These are phyloP conservation scores for Scytalidium sp. DNA, from an alignment of 2,329 filamentous ascomycete genomes.

Conservation along the genomic window DNA sequence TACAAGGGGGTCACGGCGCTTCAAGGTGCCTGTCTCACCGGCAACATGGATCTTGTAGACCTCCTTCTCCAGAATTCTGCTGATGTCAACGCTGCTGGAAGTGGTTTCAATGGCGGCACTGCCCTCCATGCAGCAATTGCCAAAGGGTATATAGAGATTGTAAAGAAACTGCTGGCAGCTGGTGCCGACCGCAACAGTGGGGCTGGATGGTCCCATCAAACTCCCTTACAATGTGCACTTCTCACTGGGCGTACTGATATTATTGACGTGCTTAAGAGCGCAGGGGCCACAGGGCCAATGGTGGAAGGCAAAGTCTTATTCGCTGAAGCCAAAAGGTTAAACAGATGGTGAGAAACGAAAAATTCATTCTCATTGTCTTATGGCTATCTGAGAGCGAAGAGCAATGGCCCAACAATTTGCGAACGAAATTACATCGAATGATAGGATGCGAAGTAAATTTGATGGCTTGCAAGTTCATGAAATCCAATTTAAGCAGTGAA, in stretches of 20 bases:
- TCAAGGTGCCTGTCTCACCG: not conserved
- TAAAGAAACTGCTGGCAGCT: slow-evolving; percentile 17
- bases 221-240: slow-evolving; percentile 2
- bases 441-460: too few relatives aligned
- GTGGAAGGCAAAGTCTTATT: too few relatives aligned
- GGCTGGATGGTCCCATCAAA: slow-evolving; percentile 17
- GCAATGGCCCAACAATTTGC: too few relatives aligned
- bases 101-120: slow-evolving; percentile 26
- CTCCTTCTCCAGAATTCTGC: slow-evolving; percentile 16
- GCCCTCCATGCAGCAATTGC: slow-evolving; percentile 24
- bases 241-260: slow-evolving; percentile 2
- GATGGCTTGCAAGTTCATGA: too few relatives aligned
- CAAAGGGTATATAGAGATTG: slow-evolving; percentile 31
- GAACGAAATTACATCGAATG: too few relatives aligned
- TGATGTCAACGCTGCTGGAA: slow-evolving; percentile 7
- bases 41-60: slow-evolving; percentile 32
- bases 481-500: too few relatives aligned
- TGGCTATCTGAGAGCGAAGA: too few relatives aligned
- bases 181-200: slow-evolving; percentile 2
- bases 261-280: not conserved
- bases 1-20: not conserved
- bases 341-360: too few relatives aligned
- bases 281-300: slow-evolving; percentile 20
- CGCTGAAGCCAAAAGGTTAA: too few relatives aligned
- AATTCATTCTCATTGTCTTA: too few relatives aligned